These are phyloP conservation scores for Solanum hybrid DNA, from an alignment of 305 asterid species.

Conservation along the genomic window DNA sequence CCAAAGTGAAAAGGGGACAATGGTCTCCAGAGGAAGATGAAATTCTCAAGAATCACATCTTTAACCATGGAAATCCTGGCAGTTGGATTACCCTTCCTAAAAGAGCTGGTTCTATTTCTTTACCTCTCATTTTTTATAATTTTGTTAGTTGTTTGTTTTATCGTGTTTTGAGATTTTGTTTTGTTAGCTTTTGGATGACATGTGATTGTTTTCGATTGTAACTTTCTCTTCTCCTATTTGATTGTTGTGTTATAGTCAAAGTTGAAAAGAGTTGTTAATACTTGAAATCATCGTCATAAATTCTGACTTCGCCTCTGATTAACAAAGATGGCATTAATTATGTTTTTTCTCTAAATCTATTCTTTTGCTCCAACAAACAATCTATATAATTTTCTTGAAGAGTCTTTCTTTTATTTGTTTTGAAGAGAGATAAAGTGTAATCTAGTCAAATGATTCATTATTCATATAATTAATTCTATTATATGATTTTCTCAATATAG, in stretches of 20 bases:
- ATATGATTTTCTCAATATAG: background rate
- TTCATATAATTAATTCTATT: background rate
- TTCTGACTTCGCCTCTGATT: background rate
- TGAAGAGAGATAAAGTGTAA: background rate
- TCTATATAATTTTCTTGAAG: background rate
- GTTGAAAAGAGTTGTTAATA: background rate
- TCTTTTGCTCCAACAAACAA: background rate
- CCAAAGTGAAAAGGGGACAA: constrained; percentile 18
- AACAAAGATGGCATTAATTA: background rate
- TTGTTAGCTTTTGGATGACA: background rate
- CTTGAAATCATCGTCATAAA: background rate
- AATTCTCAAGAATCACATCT: constrained; percentile 12
- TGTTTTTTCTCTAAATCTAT: background rate
- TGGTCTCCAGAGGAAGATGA: constrained; percentile 25
- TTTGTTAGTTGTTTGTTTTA: background rate
- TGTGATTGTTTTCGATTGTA: background rate
- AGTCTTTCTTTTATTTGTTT: background rate
- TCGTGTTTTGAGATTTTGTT: background rate
- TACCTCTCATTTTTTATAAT: background rate
- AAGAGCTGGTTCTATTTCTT: constrained; percentile 14
- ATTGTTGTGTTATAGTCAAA: background rate
- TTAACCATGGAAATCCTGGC: constrained; percentile 8
- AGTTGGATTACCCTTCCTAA: constrained; percentile 18
- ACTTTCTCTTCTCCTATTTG: background rate
- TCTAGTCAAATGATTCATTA: background rate